Conservation (phyloP, 2,329 filamentous ascomycete species). For the Aspergillus chevalieri region DNA sequence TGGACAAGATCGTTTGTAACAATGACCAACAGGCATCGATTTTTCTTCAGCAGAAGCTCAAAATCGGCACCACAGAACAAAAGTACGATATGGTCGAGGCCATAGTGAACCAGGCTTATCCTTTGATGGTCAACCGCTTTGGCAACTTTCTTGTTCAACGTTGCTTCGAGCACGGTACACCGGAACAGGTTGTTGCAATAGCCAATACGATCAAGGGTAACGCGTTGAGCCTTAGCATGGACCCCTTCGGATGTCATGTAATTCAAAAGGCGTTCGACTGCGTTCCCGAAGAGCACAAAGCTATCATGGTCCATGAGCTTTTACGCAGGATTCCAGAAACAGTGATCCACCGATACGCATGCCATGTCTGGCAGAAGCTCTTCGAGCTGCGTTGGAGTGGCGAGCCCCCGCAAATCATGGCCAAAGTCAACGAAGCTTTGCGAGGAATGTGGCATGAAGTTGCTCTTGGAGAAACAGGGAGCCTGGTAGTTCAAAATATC, state of each 20-base stretch:
- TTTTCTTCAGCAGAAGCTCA: slow-evolving; percentile 97
- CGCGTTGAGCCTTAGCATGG: slow-evolving; percentile 92
- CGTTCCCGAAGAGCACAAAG: slow-evolving; percentile 95
- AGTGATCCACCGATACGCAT: slow-evolving; percentile 96
- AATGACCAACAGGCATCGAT: slow-evolving; percentile 99
- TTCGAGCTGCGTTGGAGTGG: slow-evolving; percentile 96
- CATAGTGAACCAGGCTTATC: slow-evolving; percentile 90
- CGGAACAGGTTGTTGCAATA: slow-evolving; percentile 90
- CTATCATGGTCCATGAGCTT: slow-evolving; percentile 96
- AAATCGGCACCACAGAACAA: slow-evolving; percentile 88
- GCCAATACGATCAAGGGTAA: slow-evolving; percentile 91
- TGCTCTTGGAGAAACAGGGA: slow-evolving; percentile 92
- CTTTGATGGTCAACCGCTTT: slow-evolving; percentile 96
- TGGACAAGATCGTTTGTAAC: slow-evolving; percentile 98
- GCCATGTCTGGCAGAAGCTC: slow-evolving; percentile 98
- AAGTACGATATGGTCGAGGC: slow-evolving; percentile 97
- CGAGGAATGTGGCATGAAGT: slow-evolving; percentile 99
- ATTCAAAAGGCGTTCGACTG: slow-evolving; percentile 98
- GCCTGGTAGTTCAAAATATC: slow-evolving; percentile 97
- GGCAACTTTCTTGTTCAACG: slow-evolving; percentile 97
- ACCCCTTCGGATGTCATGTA: slow-evolving; percentile 96
- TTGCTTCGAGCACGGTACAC: slow-evolving; percentile 96
- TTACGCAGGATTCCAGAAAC: slow-evolving; percentile 94
- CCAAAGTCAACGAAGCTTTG: slow-evolving; percentile 91
- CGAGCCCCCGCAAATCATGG: slow-evolving; percentile 96